A percentile compares a stretch with the other conserved stretches of the same genome.
Evolutionary conservation across 306 rosid species (phyloP).

Genomic region (Benincasa hispida): DNA sequence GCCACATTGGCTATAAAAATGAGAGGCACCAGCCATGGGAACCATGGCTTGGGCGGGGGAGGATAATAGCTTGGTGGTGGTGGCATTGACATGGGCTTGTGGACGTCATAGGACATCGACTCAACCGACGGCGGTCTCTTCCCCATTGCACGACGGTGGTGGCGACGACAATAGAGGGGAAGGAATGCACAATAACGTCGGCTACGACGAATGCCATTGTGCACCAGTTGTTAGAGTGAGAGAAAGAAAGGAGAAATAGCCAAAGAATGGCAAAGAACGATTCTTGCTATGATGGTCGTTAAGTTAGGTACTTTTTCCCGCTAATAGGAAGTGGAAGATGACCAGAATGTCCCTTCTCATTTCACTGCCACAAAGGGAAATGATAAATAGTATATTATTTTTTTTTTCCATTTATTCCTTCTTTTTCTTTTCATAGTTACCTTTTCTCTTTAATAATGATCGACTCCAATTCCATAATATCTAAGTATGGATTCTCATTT

Average conservation of each 20-base stretch:
- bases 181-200: conserved; percentile 5
- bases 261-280: conserved; percentile 21
- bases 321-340: conserved; percentile 15
- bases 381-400: neutral
- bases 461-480: no score
- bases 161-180: neutral
- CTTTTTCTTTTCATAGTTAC: neutral
- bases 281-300: conserved; percentile 21
- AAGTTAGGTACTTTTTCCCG: conserved; percentile 35
- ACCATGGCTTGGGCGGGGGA: conserved; percentile 37
- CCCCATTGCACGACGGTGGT: conserved; percentile 31
- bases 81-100: conserved; percentile 3
- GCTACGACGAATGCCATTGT: conserved; percentile 5
- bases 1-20: conserved; percentile 29
- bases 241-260: conserved; percentile 9
- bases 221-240: conserved; percentile 8
- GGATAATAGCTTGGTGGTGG: conserved; percentile 29
- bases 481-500: no score
- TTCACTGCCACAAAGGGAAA: neutral
- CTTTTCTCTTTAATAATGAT: no score
- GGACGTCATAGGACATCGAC: conserved; percentile 19
- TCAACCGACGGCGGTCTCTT: conserved; percentile 30
- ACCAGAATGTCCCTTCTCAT: neutral
- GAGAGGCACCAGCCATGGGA: conserved; percentile 61
- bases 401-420: neutral